Percentiles rank a stretch among this genome's conserved stretches.
These are phyloP conservation scores for Glebionis coronaria DNA, from an alignment of 129 eudicot species.

Conservation along the genomic window DNA sequence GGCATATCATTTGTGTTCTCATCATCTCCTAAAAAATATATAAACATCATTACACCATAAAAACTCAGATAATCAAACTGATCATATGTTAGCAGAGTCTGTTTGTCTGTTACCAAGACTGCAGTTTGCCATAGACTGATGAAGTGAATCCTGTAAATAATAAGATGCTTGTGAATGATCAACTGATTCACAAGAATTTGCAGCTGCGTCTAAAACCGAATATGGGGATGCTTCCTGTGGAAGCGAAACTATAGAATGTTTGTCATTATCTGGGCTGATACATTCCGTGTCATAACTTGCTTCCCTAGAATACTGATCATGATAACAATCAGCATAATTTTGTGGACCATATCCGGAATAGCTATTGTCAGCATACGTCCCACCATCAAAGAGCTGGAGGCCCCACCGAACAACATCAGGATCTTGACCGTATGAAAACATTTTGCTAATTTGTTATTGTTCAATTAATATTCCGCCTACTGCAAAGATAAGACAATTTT, in stretches of 20 bases:
- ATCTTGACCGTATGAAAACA: constrained; percentile 84
- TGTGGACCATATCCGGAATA: constrained; percentile 48
- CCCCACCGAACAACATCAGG: constrained; percentile 93
- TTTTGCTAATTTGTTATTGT: constrained; percentile 24
- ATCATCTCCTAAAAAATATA: constrained; percentile 38
- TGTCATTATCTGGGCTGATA: constrained; percentile 37
- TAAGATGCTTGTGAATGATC: constrained; percentile 49
- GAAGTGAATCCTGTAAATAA: constrained; percentile 55
- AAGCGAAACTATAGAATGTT: constrained; percentile 41
- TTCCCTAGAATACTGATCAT: constrained; percentile 54
- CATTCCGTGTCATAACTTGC: constrained; percentile 41
- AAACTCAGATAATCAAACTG: constrained; percentile 12
- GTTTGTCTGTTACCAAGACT: constrained; percentile 44
- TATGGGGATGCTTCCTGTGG: constrained; percentile 52
- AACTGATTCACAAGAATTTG: constrained; percentile 37
- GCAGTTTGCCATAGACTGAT: constrained; percentile 55
- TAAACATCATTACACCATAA: constrained; percentile 20
- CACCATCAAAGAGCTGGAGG: constrained; percentile 79
- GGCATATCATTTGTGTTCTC: constrained; percentile 48
- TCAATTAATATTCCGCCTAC: constrained; percentile 11
- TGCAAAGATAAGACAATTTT: constrained; percentile 24
- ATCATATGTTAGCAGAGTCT: constrained; percentile 6
- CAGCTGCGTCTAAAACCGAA: constrained; percentile 42
- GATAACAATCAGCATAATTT: constrained; percentile 47
- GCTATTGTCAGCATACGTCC: constrained; percentile 48